These are phyloP conservation scores for Pseudocercospora musae DNA, from an alignment of 2,329 filamentous ascomycete species.

Conservation along the genomic window DNA sequence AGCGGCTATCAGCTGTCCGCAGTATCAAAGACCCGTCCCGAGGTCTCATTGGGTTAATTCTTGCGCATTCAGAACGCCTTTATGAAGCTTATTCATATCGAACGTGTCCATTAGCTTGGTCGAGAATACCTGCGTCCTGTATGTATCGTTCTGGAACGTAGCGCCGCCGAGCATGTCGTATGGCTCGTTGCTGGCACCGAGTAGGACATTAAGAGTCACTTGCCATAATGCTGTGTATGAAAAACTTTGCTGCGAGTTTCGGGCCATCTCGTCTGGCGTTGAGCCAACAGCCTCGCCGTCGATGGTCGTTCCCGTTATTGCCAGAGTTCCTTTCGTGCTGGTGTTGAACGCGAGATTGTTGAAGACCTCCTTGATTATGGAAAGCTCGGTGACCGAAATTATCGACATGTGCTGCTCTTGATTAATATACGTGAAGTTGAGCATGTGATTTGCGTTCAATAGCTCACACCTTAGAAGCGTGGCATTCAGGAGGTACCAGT, in stretches of 20 bases:
- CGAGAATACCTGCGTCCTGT: neutral
- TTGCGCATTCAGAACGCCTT: neutral
- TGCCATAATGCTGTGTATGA: constrained; percentile 10
- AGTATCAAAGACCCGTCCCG: neutral
- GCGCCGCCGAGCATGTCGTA: neutral
- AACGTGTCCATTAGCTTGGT: constrained; percentile 2
- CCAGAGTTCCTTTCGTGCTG: neutral
- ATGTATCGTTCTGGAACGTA: neutral
- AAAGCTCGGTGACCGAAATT: neutral
- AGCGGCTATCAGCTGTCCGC: constrained; percentile 6
- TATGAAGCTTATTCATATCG: neutral
- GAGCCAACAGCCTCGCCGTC: neutral
- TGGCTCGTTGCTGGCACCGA: constrained; percentile 6
- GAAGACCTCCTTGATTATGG: neutral
- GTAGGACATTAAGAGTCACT: neutral
- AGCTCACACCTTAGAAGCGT: constrained; percentile 9
- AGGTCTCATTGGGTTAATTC: neutral
- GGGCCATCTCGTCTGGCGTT: neutral
- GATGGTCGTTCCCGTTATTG: neutral
- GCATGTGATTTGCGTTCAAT: neutral
- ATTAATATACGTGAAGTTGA: constrained; percentile 7
- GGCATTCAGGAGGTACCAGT: constrained; percentile 10
- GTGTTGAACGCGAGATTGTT: neutral
- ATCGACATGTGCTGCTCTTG: constrained; percentile 10
- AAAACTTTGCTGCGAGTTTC: neutral